Conservation (phyloP, 202 grass and related monocot genomes). For the Digitaria exilis region DNA sequence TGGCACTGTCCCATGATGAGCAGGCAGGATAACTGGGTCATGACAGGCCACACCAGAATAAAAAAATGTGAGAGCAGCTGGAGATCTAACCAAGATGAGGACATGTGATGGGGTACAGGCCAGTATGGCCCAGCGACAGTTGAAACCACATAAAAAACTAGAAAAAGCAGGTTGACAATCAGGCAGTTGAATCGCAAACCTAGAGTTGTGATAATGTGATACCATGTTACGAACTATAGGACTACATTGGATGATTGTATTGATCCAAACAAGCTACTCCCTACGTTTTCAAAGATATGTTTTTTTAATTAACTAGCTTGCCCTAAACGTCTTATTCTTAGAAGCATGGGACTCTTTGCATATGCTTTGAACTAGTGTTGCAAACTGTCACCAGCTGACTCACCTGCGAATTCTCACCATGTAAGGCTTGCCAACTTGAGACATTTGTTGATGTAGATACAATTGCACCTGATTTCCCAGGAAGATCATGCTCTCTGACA, state of each 20-base stretch:
- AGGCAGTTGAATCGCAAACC: background rate
- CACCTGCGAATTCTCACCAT: slow-evolving; percentile 72
- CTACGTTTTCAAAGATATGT: background rate
- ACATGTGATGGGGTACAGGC: background rate
- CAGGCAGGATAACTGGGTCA: background rate
- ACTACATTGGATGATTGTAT: background rate
- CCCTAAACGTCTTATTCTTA: background rate
- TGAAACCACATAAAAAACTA: background rate
- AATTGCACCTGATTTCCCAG: slow-evolving; percentile 60
- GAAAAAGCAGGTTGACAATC: background rate
- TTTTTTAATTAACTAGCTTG: background rate
- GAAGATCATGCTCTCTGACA: slow-evolving; percentile 63
- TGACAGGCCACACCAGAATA: background rate
- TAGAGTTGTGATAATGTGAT: background rate
- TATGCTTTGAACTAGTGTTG: slow-evolving; percentile 8
- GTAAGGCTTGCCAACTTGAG: slow-evolving; percentile 56
- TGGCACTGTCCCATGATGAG: background rate
- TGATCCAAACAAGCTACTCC: background rate
- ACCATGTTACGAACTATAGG: background rate
- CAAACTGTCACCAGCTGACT: too few relatives aligned
- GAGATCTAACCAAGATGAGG: background rate
- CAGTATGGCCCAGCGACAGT: background rate
- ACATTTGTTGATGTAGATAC: slow-evolving; percentile 50
- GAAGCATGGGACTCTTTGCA: background rate
- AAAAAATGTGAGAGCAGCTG: background rate